Evolutionary conservation across 1,284 basidiomycete species (phyloP), one percentile per base, ranked within the genome.

Genomic region (Fistulina hepatica): DNA sequence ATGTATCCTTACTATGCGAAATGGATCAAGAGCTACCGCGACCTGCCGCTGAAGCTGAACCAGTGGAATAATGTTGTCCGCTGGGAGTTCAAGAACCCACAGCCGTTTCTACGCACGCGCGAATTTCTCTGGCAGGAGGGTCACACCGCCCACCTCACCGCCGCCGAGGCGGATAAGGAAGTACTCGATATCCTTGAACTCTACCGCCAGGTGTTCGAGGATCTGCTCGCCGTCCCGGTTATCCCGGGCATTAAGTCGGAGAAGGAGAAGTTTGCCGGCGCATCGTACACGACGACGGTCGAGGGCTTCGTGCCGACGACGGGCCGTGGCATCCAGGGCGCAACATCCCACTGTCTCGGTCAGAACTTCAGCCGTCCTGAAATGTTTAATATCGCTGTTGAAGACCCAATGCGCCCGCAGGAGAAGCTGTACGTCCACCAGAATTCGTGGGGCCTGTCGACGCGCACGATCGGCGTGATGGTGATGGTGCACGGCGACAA

Each of bases 61-160:
- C 89, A 97, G 61, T 99, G 94, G 94, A 97, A 97, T 69, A 91
- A 80, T 49, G 93, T 99, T 52, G 94, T 99, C 20, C 82, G 94
- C 46, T 99, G 94, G 94, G 94, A 99, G 62, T 98, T 98, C 73
- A 99, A 99, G 68, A 95, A 94, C 61, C 95, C 94, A 39, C 91
- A 98, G 63, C 94, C 94, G 2, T 99, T 99, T 84, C 74, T 99
- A 28, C 90, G 94, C 46, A 98, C 95, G 2, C 88, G 95, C 54
- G 94, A 98, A 65, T 99, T 97, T 74, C 69, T 99, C 23, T 99
- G 95, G 94, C 94, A 99, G 66, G 95, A 99, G 63, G 94, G 94
- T 33, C 94, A 99, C 69, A 97, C 95, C 5, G 95, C 94, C 2
- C 81, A 86, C 64, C 69, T 95, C 37, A 88, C 85, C 49, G 84